Evolutionary conservation across 148 eudicot genomes (phyloP).

Genomic region (Chenopodium album): DNA sequence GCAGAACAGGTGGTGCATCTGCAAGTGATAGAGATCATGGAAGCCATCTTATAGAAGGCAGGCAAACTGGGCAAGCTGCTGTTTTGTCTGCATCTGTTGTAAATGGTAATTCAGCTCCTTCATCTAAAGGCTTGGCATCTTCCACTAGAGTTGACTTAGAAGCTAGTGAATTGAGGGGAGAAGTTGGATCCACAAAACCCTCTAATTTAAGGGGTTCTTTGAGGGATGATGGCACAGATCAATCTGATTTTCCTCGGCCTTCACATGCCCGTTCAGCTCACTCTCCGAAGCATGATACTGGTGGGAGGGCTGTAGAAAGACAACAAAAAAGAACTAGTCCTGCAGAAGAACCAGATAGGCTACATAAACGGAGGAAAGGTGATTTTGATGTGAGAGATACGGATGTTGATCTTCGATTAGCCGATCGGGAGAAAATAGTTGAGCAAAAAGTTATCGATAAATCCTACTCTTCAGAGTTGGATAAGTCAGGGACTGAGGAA

Average conservation of each 20-base stretch:
- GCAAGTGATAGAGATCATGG: slow-evolving; percentile 35
- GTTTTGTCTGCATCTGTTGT: slow-evolving; percentile 34
- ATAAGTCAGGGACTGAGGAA: slow-evolving; percentile 60
- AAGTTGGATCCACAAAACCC: slow-evolving; percentile 47
- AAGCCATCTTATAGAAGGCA: slow-evolving; percentile 37
- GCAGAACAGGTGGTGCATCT: slow-evolving; percentile 38
- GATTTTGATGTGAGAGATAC: slow-evolving; percentile 62
- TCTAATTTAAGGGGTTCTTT: slow-evolving; percentile 51
- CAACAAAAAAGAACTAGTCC: slow-evolving; percentile 81
- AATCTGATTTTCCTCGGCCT: slow-evolving; percentile 51
- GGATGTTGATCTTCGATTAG: slow-evolving; percentile 56
- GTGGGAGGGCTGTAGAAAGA: slow-evolving; percentile 54
- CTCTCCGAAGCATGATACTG: slow-evolving; percentile 75
- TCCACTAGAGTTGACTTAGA: slow-evolving; percentile 47
- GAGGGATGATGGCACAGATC: slow-evolving; percentile 63
- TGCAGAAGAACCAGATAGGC: slow-evolving; percentile 73
- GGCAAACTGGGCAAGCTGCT: slow-evolving; percentile 36
- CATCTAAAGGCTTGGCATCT: slow-evolving; percentile 41
- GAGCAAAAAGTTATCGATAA: slow-evolving; percentile 49
- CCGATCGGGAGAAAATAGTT: slow-evolving; percentile 58
- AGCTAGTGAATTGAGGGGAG: slow-evolving; percentile 47
- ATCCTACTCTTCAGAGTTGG: slow-evolving; percentile 43
- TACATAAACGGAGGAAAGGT: slow-evolving; percentile 75
- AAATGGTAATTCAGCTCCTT: slow-evolving; percentile 43
- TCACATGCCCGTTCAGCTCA: slow-evolving; percentile 49